Base-by-base conservation (phyloP, 192 early-diverging fungal genomes). In the Neocallimastix lanati region DNA sequence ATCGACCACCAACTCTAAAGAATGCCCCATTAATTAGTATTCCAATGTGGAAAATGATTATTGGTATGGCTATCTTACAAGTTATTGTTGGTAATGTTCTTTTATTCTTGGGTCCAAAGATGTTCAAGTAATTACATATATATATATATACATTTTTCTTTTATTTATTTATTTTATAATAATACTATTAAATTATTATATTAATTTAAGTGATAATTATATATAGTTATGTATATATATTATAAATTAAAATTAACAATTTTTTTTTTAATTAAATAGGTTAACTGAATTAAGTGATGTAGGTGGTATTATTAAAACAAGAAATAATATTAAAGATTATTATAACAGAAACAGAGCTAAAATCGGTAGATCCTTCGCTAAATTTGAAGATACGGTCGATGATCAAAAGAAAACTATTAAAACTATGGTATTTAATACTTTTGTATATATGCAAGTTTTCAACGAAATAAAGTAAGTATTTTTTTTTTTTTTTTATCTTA, bases 371-470 rank as follows among this genome's bases (percentile, higher is more conserved):
- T 15, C 40, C 16, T 50, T 21, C 21, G 3, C 14, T 50, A 50
- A 50, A 50, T 50, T 50, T 50, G 40, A 50, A 21, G 16, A 50
- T 21, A 21, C 21, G 4, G 21, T 50, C 21, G 40, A 50, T 4
- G 16, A 50, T 50, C 40, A 50, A 50, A 50, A 50, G 40, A 50
- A 50, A 50, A 50, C 40, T 21, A 50, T 50, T 50, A 50, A 50
- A 50, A 93, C 95, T n/a, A 88, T 96, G 82, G 91, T 96, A 16
- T 97, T 97, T 88, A 98, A 98, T 86, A 84, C 91, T 7, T 98
- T 97, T 88, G 94, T 98, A 25, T 95, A 95, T 84, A 88, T 94
- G 76, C 95, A 98, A 85, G 88, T 97, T 21, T 97, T 98, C 83
- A 98, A 98, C 86, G 93, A 95, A 82, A 85, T 98, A 86, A 98